Percentiles rank a stretch among this genome's conserved stretches.
Evolutionary conservation across 225 moss, liverwort and hornwort species (phyloP).

Genomic region (Pleurozium schreberi): DNA sequence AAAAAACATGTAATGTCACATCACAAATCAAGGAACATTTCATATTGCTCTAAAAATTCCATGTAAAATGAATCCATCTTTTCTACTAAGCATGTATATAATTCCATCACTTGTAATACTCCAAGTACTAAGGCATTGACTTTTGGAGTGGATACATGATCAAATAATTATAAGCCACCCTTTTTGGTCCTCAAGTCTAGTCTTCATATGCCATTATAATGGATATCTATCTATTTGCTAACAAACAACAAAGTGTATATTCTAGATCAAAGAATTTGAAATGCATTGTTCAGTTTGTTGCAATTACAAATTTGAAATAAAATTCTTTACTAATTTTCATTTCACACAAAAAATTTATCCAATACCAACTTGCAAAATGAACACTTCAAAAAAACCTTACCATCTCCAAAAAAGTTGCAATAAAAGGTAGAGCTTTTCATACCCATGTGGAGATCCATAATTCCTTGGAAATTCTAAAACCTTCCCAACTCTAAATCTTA

Average conservation of each 20-base stretch:
- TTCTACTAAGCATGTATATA: not conserved
- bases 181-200: not conserved
- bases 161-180: not conserved
- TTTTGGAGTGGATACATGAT: not conserved
- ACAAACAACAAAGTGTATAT: not conserved
- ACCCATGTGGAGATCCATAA: not conserved
- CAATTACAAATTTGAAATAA: not conserved
- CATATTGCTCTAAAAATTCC: too few species aligned
- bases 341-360: not conserved
- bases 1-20: too few species aligned
- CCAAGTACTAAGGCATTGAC: not conserved
- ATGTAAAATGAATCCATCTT: not conserved
- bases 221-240: not conserved
- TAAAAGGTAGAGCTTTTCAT: accelerated
- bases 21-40: too few species aligned
- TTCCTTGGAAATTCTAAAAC: accelerated
- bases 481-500: too few species aligned
- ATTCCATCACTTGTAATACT: too few species aligned
- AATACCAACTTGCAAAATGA: not conserved
- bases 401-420: not conserved
- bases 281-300: not conserved
- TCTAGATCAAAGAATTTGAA: not conserved
- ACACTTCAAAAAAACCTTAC: not conserved
- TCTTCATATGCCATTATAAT: not conserved
- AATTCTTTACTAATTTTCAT: not conserved